A percentile compares a stretch with the other conserved stretches of the same genome.
Evolutionary conservation across 2,329 filamentous ascomycete genomes (phyloP).

Genomic region (Amphichorda felina): DNA sequence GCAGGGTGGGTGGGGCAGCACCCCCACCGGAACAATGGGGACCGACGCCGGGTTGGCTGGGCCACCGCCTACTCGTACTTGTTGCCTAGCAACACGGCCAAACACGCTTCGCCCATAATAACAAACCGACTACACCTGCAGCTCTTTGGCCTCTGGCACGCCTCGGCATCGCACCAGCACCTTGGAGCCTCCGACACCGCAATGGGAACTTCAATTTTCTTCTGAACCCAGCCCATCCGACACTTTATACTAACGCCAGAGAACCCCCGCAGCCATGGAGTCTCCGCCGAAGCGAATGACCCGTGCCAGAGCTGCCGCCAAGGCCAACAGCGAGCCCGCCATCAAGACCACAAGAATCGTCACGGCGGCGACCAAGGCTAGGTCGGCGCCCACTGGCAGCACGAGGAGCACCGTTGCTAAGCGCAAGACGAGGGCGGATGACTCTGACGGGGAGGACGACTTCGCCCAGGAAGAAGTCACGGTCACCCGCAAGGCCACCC

Average conservation of each 20-base stretch:
- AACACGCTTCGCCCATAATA: conserved; percentile 10
- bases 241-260: background rate
- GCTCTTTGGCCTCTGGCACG: background rate
- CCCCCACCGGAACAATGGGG: too few species aligned
- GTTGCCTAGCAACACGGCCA: conserved; percentile 15
- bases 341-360: conserved; percentile 30
- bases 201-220: background rate
- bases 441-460: conserved; percentile 35
- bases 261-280: conserved; percentile 28
- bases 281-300: conserved; percentile 50
- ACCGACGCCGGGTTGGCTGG: too few species aligned
- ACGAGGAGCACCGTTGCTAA: conserved; percentile 21
- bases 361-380: conserved; percentile 37
- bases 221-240: background rate
- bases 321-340: conserved; percentile 22
- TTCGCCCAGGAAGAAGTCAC: conserved; percentile 15
- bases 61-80: too few species aligned
- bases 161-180: too few species aligned
- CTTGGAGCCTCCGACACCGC: background rate
- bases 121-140: conserved; percentile 7
- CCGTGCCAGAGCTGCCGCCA: conserved; percentile 33
- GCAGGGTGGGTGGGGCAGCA: too few species aligned
- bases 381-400: conserved; percentile 17
- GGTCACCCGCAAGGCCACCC: conserved; percentile 1
- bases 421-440: conserved; percentile 43